Base-by-base conservation (phyloP, 495 filamentous ascomycete genomes). In the Aspergillus campestris region DNA sequence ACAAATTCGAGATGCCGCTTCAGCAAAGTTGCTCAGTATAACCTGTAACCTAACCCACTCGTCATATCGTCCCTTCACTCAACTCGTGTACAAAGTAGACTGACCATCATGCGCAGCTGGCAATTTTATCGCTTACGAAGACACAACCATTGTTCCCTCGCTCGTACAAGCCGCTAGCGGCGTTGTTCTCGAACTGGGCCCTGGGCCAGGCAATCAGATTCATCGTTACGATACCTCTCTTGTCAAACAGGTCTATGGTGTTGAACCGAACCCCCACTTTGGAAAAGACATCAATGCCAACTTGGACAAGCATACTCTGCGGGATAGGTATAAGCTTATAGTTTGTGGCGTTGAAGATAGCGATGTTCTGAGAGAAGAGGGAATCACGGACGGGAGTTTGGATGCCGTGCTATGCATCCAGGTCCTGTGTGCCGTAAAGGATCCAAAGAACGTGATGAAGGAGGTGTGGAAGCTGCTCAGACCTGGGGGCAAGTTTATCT, bases 111-210 rank as follows among this genome's bases (percentile, higher is more conserved):
- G 5, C 10, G 7, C 9, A 60, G 54, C 57, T 8, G 9, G 8
- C 18, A 34, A 32, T 30, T 69, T 70, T 47, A 61, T 65, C 44
- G 54, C 61, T 2, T 70, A 52, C 38, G 69, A 72, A 59, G 37
- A 64, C 43, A 69, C 66, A 10, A 72, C 66, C 18, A 28, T 48
- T 34, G 55, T 75, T 28, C 72, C 72, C 18, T 54, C 56, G 1
- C 64, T 77, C 36, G 58, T 75, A 2, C 28, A 38, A 12, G 30
- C 53, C 38, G 67, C 69, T 13, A 13, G 34, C 5, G 71, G 74
- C 43, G 50, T 55, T 7, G 50, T 77, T 30, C 60, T 78, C 34
- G 74, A 78, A 47, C 59, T 76, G 6, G 74, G 73, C 30, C 66
- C 72, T 3, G 73, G 71, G 6, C 50, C 60, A 34, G 74, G 73